phyloP scores from a whole-genome alignment of 2,329 filamentous ascomycete genomes.

The Calonectria honghensis region DNA sequence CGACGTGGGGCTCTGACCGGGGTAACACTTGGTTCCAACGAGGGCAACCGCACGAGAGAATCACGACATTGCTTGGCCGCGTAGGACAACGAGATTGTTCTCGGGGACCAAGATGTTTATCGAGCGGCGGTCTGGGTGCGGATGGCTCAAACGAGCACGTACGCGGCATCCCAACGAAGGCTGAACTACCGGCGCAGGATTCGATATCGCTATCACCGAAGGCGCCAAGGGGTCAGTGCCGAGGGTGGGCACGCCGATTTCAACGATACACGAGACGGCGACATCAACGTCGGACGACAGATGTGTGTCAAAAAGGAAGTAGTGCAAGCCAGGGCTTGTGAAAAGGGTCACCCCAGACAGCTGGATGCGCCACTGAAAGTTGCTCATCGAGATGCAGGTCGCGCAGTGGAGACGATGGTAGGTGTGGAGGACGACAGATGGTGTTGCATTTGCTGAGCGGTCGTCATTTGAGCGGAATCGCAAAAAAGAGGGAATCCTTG shows the following conservation, averaged over 20 bases:
- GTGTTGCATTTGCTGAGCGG: conserved; percentile 27
- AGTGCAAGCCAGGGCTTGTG: conserved; percentile 30
- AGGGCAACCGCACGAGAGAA: conserved; percentile 23
- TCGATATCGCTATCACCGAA: conserved; percentile 40
- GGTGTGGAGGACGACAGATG: conserved; percentile 23
- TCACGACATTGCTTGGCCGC: conserved; percentile 26
- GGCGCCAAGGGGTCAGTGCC: conserved; percentile 37
- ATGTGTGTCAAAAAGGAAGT: conserved; percentile 36
- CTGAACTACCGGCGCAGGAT: conserved; percentile 39
- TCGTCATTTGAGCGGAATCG: conserved; percentile 28
- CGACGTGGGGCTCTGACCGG: conserved; percentile 30
- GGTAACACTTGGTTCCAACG: conserved; percentile 33
- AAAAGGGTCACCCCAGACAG: conserved; percentile 36
- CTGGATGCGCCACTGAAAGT: conserved; percentile 30
- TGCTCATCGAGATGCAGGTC: conserved; percentile 33
- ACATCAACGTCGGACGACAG: conserved; percentile 36
- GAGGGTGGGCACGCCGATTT: conserved; percentile 35
- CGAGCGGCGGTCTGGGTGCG: conserved; percentile 11
- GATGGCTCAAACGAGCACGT: conserved; percentile 45
- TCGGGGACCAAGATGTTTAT: conserved; percentile 19
- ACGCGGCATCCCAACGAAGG: conserved; percentile 39
- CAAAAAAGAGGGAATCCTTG: conserved; percentile 26
- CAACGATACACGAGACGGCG: conserved; percentile 38
- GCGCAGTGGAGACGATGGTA: conserved; percentile 23
- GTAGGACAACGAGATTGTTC: conserved; percentile 16